Percentiles rank a stretch among this genome's conserved stretches.
phyloP scores from a whole-genome alignment of 345 rosid genomes.

The Carallia pectinifolia region DNA sequence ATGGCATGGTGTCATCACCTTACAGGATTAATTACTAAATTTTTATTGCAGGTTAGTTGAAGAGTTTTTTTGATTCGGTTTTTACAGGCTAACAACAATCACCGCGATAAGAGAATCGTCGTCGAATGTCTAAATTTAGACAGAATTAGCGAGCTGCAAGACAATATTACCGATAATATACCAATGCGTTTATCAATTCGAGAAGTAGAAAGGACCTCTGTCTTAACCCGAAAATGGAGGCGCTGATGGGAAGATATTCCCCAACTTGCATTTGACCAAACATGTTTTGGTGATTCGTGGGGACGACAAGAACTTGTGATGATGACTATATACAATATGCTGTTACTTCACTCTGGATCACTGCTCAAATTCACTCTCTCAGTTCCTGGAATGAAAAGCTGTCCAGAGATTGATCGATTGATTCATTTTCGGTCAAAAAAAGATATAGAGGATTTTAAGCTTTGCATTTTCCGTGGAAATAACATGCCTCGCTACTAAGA shows the following conservation, averaged over 20 bases:
- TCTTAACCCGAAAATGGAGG: conserved; percentile 9
- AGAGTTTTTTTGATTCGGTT: too few species aligned
- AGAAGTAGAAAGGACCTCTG: conserved; percentile 6
- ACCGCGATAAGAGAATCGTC: too few species aligned
- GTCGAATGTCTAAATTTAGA: neutral
- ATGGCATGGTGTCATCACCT: too few species aligned
- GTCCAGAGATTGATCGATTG: conserved; percentile 11
- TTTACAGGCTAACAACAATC: too few species aligned
- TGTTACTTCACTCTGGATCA: neutral
- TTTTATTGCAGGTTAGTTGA: too few species aligned
- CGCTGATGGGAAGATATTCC: conserved; percentile 6
- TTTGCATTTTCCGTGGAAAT: neutral
- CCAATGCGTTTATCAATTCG: neutral
- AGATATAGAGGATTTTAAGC: neutral
- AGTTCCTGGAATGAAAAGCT: neutral
- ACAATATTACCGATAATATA: conserved; percentile 1
- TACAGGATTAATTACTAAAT: too few species aligned
- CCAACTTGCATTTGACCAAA: conserved; percentile 2
- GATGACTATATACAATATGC: neutral
- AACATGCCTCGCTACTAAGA: neutral
- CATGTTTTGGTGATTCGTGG: neutral
- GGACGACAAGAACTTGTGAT: neutral
- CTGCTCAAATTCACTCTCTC: neutral
- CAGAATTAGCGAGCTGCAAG: conserved; percentile 4
- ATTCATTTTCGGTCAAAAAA: neutral